phyloP scores from a whole-genome alignment of 192 early-diverging fungal species.

The Lunasporangiospora selenospora region DNA sequence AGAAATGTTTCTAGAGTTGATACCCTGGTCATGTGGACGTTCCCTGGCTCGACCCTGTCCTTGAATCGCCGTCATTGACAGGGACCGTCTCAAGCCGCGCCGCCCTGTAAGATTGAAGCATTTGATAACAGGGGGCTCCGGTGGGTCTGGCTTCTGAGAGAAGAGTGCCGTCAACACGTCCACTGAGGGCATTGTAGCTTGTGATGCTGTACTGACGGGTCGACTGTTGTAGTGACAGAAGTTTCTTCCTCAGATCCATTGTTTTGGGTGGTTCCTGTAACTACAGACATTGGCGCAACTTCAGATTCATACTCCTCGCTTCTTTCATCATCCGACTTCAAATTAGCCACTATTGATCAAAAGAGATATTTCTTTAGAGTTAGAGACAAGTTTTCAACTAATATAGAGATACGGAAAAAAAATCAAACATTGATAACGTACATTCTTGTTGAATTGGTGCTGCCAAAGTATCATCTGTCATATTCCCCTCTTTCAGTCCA shows the following conservation, averaged over 20 bases:
- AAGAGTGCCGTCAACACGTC: conserved; percentile 17
- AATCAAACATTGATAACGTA: not conserved
- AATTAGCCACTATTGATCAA: too few relatives aligned
- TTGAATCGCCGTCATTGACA: not conserved
- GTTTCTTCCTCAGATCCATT: conserved; percentile 28
- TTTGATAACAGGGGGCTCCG: conserved; percentile 23
- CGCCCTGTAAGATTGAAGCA: conserved; percentile 14
- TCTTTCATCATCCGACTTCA: conserved; percentile 28
- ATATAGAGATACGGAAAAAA: too few relatives aligned
- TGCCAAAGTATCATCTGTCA: conserved; percentile 25
- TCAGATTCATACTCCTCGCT: conserved; percentile 32
- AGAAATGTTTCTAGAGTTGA: too few relatives aligned
- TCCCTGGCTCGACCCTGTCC: too few relatives aligned
- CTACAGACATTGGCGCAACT: not conserved
- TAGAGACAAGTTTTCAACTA: too few relatives aligned
- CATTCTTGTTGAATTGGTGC: conserved; percentile 3
- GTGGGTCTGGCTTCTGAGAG: conserved; percentile 29
- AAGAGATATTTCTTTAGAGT: too few relatives aligned
- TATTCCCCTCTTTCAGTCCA: conserved; percentile 22
- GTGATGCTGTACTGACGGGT: not conserved
- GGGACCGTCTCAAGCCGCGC: not conserved
- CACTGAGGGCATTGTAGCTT: not conserved
- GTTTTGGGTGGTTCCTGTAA: not conserved
- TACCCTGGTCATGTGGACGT: too few relatives aligned
- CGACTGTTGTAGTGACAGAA: not conserved